Percentiles rank a stretch among this genome's conserved stretches.
phyloP scores from a whole-genome alignment of 306 rosid genomes.

The Alnus rubra region DNA sequence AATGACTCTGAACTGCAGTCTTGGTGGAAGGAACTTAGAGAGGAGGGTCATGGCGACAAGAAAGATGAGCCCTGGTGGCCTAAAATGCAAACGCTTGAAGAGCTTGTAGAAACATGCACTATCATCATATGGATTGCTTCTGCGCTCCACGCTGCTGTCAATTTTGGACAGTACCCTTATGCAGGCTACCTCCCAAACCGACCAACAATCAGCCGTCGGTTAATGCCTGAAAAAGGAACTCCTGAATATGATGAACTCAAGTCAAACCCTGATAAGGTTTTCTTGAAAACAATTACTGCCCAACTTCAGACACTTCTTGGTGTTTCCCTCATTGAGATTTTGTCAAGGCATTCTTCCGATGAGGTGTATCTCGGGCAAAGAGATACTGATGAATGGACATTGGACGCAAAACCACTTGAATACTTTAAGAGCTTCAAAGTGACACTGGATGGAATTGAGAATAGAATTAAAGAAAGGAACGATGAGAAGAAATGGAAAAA shows the following conservation, averaged over 20 bases:
- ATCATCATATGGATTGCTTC: slow-evolving; percentile 61
- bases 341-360: slow-evolving; percentile 56
- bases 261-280: slow-evolving; percentile 44
- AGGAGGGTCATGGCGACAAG: slow-evolving; percentile 60
- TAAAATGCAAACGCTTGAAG: slow-evolving; percentile 41
- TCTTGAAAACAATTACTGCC: slow-evolving; percentile 47
- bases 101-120: slow-evolving; percentile 44
- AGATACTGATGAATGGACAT: slow-evolving; percentile 62
- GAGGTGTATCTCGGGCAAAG: slow-evolving; percentile 62
- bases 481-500: slow-evolving; percentile 49
- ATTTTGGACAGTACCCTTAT: slow-evolving; percentile 61
- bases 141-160: slow-evolving; percentile 56
- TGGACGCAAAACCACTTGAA: slow-evolving; percentile 43
- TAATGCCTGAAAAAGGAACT: slow-evolving; percentile 49
- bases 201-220: slow-evolving; percentile 44
- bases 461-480: slow-evolving; percentile 47
- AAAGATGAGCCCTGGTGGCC: slow-evolving; percentile 71
- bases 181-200: slow-evolving; percentile 52
- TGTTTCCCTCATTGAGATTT: slow-evolving; percentile 41
- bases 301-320: slow-evolving; percentile 48
- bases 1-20: slow-evolving; percentile 46
- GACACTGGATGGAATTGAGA: slow-evolving; percentile 51
- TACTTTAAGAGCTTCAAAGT: slow-evolving; percentile 53
- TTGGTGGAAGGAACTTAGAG: slow-evolving; percentile 66
- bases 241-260: slow-evolving; percentile 47